Base-by-base conservation (phyloP, 1,139 yeast species). In the Kurtzmaniella quercitrusa region DNA sequence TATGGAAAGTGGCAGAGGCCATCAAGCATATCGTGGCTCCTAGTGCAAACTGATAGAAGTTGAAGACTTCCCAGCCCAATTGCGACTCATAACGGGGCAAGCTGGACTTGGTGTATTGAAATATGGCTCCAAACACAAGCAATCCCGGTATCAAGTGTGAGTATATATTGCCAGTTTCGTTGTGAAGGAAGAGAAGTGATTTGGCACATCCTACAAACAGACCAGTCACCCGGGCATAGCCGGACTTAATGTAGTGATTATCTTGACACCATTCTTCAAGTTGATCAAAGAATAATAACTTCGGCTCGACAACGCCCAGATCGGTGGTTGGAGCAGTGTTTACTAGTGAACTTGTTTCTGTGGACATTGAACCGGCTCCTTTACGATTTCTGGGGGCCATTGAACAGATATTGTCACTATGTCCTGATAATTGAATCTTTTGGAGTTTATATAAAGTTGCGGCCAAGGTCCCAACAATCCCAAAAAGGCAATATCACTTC, bases 241-340 rank as follows among this genome's bases (percentile, higher is more conserved):
- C 95, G 0, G 80, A 65, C 25, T 70, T 62, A 38, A 90, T 89
- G 59, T 63, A 87, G 53, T 86, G 90, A 57, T 91, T 91, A 57
- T 91, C 97, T 53, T 77, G 74, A 57, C 87, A 96, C 97, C 97
- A 90, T 7, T 73, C 79, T 8, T 89, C 91, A 6, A 90, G 51
- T 51, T 73, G 72, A 47, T 70, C 71, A 51, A 57, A 73, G 46
- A 47, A 68, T 38, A 36, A 27, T 31, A 31, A 36, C 15, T 34
- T 15, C 6, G 17, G n/a, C n/a, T n/a, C n/a, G n/a, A n/a, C 4
- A 27, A n/a, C 10, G 31, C 5, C 14, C 31, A 27, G 10, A 27
- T 27, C 31, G 12, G 31, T 27, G 12, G 31, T n/a, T 27, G 12
- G 31, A 10, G 6, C 14, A 10, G 14, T 4, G 14, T 5, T n/a